phyloP scores from a whole-genome alignment of 2,329 filamentous ascomycete species.

The Pleomassaria siparia region DNA sequence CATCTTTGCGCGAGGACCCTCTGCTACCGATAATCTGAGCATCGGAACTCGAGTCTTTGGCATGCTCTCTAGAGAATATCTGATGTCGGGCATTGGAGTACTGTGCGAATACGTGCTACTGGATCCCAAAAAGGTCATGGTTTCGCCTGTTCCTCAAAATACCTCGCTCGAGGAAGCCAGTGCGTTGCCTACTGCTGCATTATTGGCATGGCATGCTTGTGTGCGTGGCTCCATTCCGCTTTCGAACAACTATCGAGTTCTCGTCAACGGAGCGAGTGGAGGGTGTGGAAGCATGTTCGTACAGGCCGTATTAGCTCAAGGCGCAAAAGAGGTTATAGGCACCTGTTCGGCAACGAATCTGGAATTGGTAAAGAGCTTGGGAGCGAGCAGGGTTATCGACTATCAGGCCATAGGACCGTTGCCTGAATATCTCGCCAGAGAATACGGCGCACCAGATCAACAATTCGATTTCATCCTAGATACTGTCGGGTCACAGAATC shows the following conservation, averaged over 20 bases:
- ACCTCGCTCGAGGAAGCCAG: conserved; percentile 40
- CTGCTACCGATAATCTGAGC: conserved; percentile 17
- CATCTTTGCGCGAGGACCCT: conserved; percentile 21
- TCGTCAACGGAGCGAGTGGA: conserved; percentile 55
- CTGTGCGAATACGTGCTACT: conserved; percentile 45
- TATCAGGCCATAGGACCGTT: conserved; percentile 36
- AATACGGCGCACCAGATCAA: conserved; percentile 24
- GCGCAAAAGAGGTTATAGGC: conserved; percentile 45
- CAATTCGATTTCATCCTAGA: conserved; percentile 52
- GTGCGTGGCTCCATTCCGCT: conserved; percentile 31
- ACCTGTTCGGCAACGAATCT: conserved; percentile 51
- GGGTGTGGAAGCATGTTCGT: conserved; percentile 52
- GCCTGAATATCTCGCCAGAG: conserved; percentile 34
- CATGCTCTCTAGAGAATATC: conserved; percentile 34
- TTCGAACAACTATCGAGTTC: conserved; percentile 42
- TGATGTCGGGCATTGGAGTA: conserved; percentile 41
- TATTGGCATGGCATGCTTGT: conserved; percentile 43
- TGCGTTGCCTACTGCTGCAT: conserved; percentile 38
- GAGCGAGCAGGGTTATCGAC: conserved; percentile 35
- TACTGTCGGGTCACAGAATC: conserved; percentile 47
- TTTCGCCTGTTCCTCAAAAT: conserved; percentile 30
- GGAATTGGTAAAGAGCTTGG: conserved; percentile 47
- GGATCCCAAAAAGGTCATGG: conserved; percentile 35
- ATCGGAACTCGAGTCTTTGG: conserved; percentile 42
- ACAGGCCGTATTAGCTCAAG: conserved; percentile 45